A percentile compares a stretch with the other conserved stretches of the same genome.
Evolutionary conservation across 345 rosid species (phyloP).

Genomic region (Salix suchowensis): DNA sequence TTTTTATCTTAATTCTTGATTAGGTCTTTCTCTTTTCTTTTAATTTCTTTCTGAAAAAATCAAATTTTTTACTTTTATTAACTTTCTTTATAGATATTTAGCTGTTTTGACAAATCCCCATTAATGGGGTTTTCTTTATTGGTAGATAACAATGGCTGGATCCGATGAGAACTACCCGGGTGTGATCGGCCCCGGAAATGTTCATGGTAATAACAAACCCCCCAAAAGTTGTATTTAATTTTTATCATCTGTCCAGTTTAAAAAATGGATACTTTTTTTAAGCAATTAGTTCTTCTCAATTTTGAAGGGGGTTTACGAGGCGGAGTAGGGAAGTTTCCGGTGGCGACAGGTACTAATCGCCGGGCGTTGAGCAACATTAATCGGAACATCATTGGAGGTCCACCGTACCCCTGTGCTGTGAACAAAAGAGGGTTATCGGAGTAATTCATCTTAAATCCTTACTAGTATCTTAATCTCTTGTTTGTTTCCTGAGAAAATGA

Average conservation of each 20-base stretch:
- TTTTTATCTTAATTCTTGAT: constrained; percentile 30
- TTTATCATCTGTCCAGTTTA: background rate
- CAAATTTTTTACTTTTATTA: background rate
- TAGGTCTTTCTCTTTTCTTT: constrained; percentile 8
- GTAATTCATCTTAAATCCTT: constrained; percentile 36
- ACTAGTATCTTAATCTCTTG: background rate
- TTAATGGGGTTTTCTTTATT: constrained; percentile 16
- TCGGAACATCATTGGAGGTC: constrained; percentile 56
- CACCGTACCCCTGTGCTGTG: constrained; percentile 63
- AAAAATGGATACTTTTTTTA: background rate
- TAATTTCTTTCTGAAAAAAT: background rate
- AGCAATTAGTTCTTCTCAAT: constrained; percentile 2
- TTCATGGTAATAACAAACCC: constrained; percentile 40
- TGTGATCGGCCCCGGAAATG: constrained; percentile 47
- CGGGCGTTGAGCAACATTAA: constrained; percentile 69
- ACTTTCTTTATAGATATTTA: background rate
- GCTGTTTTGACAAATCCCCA: constrained; percentile 4
- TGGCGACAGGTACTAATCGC: constrained; percentile 47
- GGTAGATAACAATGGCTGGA: constrained; percentile 51
- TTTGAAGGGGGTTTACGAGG: constrained; percentile 47
- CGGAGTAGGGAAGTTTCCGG: constrained; percentile 52
- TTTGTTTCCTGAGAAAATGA: background rate
- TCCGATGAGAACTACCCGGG: constrained; percentile 77
- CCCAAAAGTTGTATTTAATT: background rate
- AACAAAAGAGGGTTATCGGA: constrained; percentile 55